These are phyloP conservation scores for Diaporthe ilicicola DNA, from an alignment of 2,329 filamentous ascomycete species.

Conservation along the genomic window DNA sequence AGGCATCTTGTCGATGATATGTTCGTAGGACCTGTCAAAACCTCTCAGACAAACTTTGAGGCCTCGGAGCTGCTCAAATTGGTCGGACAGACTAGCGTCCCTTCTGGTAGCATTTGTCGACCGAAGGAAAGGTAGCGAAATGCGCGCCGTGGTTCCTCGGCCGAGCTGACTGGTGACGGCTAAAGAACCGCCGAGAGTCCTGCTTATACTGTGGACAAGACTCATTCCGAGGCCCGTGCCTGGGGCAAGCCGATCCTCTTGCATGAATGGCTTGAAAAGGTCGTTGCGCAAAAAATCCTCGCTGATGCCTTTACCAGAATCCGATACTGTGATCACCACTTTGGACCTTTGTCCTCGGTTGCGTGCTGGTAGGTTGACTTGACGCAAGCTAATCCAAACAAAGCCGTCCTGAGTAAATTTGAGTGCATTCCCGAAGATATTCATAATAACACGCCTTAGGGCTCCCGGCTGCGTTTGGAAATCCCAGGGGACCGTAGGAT, in stretches of 20 bases:
- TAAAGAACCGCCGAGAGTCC: slow-evolving; percentile 66
- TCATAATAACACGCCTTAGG: slow-evolving; percentile 61
- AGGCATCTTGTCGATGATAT: background rate
- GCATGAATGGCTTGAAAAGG: slow-evolving; percentile 70
- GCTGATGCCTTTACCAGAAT: slow-evolving; percentile 73
- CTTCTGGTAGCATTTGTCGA: background rate
- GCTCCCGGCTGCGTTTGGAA: slow-evolving; percentile 62
- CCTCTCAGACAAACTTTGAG: slow-evolving; percentile 3
- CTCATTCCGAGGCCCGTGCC: slow-evolving; percentile 73
- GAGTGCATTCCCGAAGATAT: slow-evolving; percentile 61
- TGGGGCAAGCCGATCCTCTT: slow-evolving; percentile 67
- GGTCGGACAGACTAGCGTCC: background rate
- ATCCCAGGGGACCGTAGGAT: slow-evolving; percentile 53
- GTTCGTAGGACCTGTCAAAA: slow-evolving; percentile 1
- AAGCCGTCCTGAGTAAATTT: slow-evolving; percentile 54
- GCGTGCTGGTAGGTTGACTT: slow-evolving; percentile 10
- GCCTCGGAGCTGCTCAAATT: slow-evolving; percentile 1
- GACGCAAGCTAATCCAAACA: slow-evolving; percentile 35
- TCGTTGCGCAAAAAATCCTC: slow-evolving; percentile 67
- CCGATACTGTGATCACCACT: slow-evolving; percentile 59
- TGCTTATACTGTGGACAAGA: slow-evolving; percentile 68
- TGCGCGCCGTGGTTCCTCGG: slow-evolving; percentile 41
- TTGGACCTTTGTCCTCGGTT: slow-evolving; percentile 2
- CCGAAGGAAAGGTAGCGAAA: slow-evolving; percentile 33
- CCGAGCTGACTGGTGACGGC: slow-evolving; percentile 58